A percentile compares a stretch with the other conserved stretches of the same genome.
phyloP scores from a whole-genome alignment of 2,329 filamentous ascomycete genomes.

The Penicillium corylophilum region DNA sequence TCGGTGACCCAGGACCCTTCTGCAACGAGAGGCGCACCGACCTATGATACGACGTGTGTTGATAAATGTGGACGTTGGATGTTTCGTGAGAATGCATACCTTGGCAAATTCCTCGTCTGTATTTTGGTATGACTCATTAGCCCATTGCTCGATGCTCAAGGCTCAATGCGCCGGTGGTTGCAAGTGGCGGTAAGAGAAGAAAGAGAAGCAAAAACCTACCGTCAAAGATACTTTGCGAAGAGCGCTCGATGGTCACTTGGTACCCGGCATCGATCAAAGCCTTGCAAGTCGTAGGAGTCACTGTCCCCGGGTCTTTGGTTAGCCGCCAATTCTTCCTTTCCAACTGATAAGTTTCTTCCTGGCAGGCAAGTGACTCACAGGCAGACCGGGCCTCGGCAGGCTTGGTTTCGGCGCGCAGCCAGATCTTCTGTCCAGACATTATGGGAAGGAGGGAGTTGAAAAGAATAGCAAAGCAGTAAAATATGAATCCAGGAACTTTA shows the following conservation, averaged over 20 bases:
- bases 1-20: conserved; percentile 65
- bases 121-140: no score
- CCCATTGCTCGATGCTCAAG: no score
- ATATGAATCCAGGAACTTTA: no score
- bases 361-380: conserved; percentile 28
- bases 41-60: conserved; percentile 33
- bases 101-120: conserved; percentile 38
- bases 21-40: conserved; percentile 64
- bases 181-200: no score
- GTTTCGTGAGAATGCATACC: conserved; percentile 25
- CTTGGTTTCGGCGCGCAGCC: conserved; percentile 61
- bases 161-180: no score
- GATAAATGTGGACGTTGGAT: not conserved
- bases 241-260: conserved; percentile 65
- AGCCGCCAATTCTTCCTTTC: no score
- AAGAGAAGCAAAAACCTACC: conserved; percentile 28
- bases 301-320: no score
- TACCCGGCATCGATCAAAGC: conserved; percentile 68
- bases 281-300: conserved; percentile 56
- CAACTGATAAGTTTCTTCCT: conserved; percentile 6
- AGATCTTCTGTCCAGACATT: conserved; percentile 47
- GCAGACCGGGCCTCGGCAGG: conserved; percentile 57
- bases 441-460: no score
- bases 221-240: conserved; percentile 62
- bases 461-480: no score